Conservation (phyloP, 805 yeast genomes). For the Wickerhamomyces pijperi region DNA sequence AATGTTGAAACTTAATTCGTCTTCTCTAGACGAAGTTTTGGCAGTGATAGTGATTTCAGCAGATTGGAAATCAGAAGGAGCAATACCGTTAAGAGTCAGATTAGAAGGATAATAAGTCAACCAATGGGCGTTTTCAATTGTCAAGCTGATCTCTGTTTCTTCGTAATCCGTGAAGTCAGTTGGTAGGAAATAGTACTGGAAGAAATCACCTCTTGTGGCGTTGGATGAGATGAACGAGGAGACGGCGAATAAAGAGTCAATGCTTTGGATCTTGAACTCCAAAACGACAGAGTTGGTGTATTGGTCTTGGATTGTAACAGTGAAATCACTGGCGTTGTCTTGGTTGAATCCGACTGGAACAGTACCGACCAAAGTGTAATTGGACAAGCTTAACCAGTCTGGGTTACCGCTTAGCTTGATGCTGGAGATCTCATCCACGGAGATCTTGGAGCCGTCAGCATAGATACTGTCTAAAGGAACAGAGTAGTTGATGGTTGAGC, state of each 20-base stretch:
- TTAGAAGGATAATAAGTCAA: slow-evolving; percentile 47
- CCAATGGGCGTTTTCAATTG: slow-evolving; percentile 45
- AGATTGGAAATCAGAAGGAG: slow-evolving; percentile 38
- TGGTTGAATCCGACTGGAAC: slow-evolving; percentile 37
- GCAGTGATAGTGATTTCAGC: slow-evolving; percentile 31
- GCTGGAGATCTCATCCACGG: slow-evolving; percentile 39
- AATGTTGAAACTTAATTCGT: slow-evolving; percentile 37
- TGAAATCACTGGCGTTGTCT: slow-evolving; percentile 24
- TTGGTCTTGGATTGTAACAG: slow-evolving; percentile 45
- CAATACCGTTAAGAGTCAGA: slow-evolving; percentile 58
- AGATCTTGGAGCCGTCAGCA: slow-evolving; percentile 48
- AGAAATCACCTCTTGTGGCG: slow-evolving; percentile 56
- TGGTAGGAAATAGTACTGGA: slow-evolving; percentile 41
- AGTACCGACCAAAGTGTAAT: slow-evolving; percentile 39
- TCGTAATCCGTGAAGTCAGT: slow-evolving; percentile 46
- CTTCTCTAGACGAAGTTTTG: slow-evolving; percentile 22
- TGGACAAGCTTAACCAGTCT: slow-evolving; percentile 39
- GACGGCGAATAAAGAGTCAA: slow-evolving; percentile 45
- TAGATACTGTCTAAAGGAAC: slow-evolving; percentile 56
- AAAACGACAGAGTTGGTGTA: slow-evolving; percentile 50
- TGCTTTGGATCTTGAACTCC: slow-evolving; percentile 44
- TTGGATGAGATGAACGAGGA: slow-evolving; percentile 43
- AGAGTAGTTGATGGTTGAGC: slow-evolving; percentile 37
- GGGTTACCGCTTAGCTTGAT: slow-evolving; percentile 45
- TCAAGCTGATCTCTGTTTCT: slow-evolving; percentile 36